Conservation (phyloP, 257 asterid genomes). For the Solanum dulcamara region DNA sequence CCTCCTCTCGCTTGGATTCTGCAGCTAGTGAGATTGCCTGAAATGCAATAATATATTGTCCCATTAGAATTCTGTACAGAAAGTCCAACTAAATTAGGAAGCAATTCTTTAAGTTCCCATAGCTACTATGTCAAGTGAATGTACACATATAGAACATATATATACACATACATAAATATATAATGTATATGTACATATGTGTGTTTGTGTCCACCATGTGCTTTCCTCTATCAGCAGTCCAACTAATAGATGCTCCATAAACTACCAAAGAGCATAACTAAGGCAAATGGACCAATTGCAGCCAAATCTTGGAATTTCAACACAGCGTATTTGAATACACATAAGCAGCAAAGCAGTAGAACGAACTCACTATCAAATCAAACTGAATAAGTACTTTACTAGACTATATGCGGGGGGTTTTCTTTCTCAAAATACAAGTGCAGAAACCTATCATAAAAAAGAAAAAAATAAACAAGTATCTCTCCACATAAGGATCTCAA, state of each 20-base stretch:
- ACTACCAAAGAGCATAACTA: neutral
- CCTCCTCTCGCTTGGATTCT: constrained; percentile 84
- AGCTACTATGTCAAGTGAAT: neutral
- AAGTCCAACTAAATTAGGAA: neutral
- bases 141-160: neutral
- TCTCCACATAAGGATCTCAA: neutral
- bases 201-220: neutral
- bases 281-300: neutral
- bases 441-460: neutral
- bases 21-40: constrained; percentile 72
- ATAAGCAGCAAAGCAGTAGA: neutral
- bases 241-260: neutral
- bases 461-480: neutral
- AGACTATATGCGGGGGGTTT: neutral
- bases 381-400: neutral
- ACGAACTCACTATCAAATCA: neutral
- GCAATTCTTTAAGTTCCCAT: neutral
- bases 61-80: neutral
- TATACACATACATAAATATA: neutral
- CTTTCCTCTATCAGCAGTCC: neutral
- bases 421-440: neutral
- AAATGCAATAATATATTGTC: neutral
- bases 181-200: neutral
- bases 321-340: neutral
- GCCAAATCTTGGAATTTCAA: neutral